Percentiles rank a stretch among this genome's conserved stretches.
Evolutionary conservation across 225 moss, liverwort and hornwort species (phyloP).

Genomic region (Antitrichia curtipendula): DNA sequence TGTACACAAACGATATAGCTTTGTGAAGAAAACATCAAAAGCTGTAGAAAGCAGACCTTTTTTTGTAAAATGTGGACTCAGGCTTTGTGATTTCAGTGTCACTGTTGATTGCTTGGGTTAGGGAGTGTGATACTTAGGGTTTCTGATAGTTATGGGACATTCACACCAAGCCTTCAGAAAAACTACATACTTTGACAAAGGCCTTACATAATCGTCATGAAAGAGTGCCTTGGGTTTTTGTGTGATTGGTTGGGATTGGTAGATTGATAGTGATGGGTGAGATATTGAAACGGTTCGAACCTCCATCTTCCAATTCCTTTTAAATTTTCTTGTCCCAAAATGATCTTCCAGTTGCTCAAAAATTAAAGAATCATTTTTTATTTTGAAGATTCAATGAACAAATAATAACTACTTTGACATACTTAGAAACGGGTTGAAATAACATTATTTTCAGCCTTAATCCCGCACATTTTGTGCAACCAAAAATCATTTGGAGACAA

Average conservation of each 20-base stretch:
- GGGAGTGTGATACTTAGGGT: too few relatives aligned
- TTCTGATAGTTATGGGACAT: neutral
- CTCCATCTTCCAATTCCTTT: too few relatives aligned
- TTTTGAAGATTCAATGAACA: neutral
- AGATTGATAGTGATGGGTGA: neutral
- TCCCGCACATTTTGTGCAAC: too few relatives aligned
- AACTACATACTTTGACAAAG: neutral
- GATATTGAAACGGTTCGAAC: neutral
- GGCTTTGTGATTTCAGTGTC: neutral
- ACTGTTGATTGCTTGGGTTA: neutral
- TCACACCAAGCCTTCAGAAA: neutral
- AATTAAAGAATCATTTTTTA: neutral
- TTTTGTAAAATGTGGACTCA: neutral
- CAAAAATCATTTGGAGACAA: accelerated
- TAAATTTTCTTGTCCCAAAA: neutral
- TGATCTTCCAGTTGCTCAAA: neutral
- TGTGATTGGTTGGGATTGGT: neutral
- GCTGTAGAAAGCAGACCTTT: neutral
- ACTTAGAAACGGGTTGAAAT: too few relatives aligned
- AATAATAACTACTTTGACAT: neutral
- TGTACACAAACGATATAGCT: neutral
- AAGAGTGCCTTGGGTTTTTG: neutral
- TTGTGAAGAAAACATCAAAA: neutral
- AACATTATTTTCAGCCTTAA: neutral
- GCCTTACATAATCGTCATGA: neutral